A percentile compares a stretch with the other conserved stretches of the same genome.
Evolutionary conservation across 2,329 filamentous ascomycete species (phyloP).

Genomic region (Exophiala aquamarina): DNA sequence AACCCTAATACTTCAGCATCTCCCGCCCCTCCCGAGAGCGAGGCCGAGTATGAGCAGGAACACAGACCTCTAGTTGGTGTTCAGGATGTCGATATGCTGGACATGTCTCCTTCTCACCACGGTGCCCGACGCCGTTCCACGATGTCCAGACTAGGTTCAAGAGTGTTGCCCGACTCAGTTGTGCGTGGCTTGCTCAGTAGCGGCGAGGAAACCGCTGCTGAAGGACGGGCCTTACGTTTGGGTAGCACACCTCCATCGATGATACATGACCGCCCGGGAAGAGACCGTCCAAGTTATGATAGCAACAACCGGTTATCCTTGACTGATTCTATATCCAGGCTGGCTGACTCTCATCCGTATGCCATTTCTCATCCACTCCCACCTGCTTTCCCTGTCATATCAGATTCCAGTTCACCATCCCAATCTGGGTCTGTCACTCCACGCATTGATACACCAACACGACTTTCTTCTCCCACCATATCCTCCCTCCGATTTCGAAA

Average conservation of each 20-base stretch:
- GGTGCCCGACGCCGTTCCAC: constrained; percentile 43
- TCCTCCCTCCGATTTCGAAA: constrained; percentile 24
- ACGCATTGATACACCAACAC: constrained; percentile 23
- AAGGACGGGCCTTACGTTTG: constrained; percentile 45
- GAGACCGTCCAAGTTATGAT: too few species aligned
- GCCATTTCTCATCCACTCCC: constrained; percentile 40
- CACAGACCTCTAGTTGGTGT: constrained; percentile 35
- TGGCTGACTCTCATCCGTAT: constrained; percentile 11
- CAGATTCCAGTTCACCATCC: constrained; percentile 19
- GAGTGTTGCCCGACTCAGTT: constrained; percentile 48
- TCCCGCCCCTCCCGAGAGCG: constrained; percentile 25
- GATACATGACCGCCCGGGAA: constrained; percentile 16
- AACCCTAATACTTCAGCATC: too few species aligned
- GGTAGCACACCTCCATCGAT: constrained; percentile 31
- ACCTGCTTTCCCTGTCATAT: too few species aligned
- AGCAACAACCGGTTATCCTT: constrained; percentile 19
- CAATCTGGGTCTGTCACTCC: constrained; percentile 40
- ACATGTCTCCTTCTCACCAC: constrained; percentile 28
- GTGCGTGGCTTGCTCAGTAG: constrained; percentile 45
- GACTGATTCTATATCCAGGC: constrained; percentile 19
- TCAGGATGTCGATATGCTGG: constrained; percentile 32
- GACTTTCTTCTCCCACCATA: too few species aligned
- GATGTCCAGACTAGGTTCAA: constrained; percentile 49
- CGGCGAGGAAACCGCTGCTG: constrained; percentile 46
- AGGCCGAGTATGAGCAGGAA: constrained; percentile 39